Evolutionary conservation across 2,329 filamentous ascomycete species (phyloP), one percentile per base, ranked within the genome.

Genomic region (Penicillium frequentans): DNA sequence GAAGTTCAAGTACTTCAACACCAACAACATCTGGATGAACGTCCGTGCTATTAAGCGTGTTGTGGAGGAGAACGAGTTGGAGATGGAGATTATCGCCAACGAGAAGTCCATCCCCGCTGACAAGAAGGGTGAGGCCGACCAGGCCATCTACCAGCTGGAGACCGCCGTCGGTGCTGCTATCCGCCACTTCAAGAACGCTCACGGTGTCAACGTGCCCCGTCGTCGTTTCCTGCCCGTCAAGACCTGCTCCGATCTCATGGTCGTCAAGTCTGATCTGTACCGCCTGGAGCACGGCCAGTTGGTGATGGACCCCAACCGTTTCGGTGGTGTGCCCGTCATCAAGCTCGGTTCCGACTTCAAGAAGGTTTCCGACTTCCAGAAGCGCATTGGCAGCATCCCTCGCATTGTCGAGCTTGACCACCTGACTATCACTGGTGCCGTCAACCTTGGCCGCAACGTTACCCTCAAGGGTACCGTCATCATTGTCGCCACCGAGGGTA

Each of bases 1-100:
- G 89, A 99, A 99, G 86, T 99, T 99, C 90, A 97, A 96, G 86
- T 99, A 99, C 88, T 99, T 99, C 89, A 99, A 99, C 87, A 99
- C 95, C 80, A 99, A 99, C 90, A 99, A 99, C 86, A 97, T 99
- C 81, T 99, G 95, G 95, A 90, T 99, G 85, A 96, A 96, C 82
- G 85, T 97, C 70, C 88, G 91, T 75, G 95, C 95, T 68, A 90
- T 99, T 81, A 98, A 98, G 89, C 93, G 95, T 60, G 92, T 99
- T 54, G 95, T 99, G 8, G 95, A 98, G 86, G 92, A 96, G 79
- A 91, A 96, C 77, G 93, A 98, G 83, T 88, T 99, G 54, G 90
- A 93, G 81, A 96, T 99, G 90, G 95, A 99, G 82, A 99, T 99
- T 76, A 99, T 99, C 70, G 93, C 95, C 77, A 99, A 99, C 82